Evolutionary conservation across 164 flowering plant species (phyloP), one percentile per base, ranked within the genome.

Genomic region (Vitis cinerea): DNA sequence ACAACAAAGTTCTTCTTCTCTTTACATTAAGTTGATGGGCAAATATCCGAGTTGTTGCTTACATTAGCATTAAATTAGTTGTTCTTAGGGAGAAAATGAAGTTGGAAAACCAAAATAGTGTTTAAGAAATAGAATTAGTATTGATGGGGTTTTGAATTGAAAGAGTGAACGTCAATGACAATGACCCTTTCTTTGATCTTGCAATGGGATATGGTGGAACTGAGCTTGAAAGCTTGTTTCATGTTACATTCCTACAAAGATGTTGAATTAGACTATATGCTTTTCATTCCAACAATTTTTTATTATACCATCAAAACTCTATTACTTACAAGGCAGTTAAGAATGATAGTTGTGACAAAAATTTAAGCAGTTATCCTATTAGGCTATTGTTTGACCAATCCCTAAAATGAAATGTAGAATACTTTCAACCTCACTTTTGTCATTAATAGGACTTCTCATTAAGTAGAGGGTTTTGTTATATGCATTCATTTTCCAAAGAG

Each of bases 361-460:
- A 70, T 0, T 37, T 67, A n/a, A 61, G 73, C 50, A 62, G 53
- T 13, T 30, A 14, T 12, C 72, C 66, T 3, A 44, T 70, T 54
- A 75, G 47, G 8, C 31, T 50, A 53, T 76, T 68, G 10, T 68
- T 47, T 16, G 79, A 68, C 16, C 68, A 72, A 50, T 76, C 72
- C 75, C 75, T 76, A 71, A 11, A 53, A 50, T 17, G 3, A 14
- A 29, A 67, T 54, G 16, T n/a, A 50, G 23, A 67, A 47, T 57
- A 4, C 17, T 47, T 56, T 58, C 27, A 58, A 54, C 12, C 13
- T 11, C 44, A 31, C 6, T 31, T 0, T 0, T 31, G 4, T 6
- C 44, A 31, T 31, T 31, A 31, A 31, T 6, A 6, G 44, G 44
- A 31, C 4, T 31, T 31, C 44, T 31, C 44, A 31, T 31, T 31